Conservation (phyloP, 2,329 filamentous ascomycete species). For the Pseudogymnoascus sp. region DNA sequence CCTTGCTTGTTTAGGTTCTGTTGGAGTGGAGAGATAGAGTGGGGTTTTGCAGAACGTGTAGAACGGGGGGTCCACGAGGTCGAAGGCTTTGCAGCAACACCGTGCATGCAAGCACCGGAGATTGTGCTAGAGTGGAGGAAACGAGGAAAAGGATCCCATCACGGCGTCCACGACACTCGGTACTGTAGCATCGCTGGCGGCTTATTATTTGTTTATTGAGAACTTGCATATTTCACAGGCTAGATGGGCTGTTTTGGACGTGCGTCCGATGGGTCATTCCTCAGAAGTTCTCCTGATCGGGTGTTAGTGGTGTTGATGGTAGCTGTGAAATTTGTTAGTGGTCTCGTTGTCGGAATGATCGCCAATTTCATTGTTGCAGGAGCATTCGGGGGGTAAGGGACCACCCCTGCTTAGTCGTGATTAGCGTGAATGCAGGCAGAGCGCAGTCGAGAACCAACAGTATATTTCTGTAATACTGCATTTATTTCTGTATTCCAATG, state of each 20-base stretch:
- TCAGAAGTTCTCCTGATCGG: background rate
- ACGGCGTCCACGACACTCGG: background rate
- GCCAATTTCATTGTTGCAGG: constrained; percentile 8
- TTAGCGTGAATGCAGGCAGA: background rate
- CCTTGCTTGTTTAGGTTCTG: background rate
- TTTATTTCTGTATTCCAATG: background rate
- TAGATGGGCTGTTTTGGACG: background rate
- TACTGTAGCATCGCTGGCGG: background rate
- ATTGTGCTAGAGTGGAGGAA: background rate
- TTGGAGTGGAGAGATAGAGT: background rate
- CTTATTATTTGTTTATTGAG: constrained; percentile 3
- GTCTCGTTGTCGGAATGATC: constrained; percentile 2
- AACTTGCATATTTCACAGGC: constrained; percentile 1
- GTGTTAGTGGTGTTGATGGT: background rate
- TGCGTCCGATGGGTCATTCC: background rate
- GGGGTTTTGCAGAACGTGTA: background rate
- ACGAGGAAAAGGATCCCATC: background rate
- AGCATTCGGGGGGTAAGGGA: background rate
- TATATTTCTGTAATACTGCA: background rate
- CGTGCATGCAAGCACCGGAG: background rate
- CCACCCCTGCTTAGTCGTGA: background rate
- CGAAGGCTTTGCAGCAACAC: background rate
- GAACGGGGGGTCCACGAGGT: background rate
- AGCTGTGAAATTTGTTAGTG: background rate
- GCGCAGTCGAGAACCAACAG: background rate